Evolutionary conservation across 441 rosid genomes (phyloP).

Genomic region (Eugenia klotzschiana): DNA sequence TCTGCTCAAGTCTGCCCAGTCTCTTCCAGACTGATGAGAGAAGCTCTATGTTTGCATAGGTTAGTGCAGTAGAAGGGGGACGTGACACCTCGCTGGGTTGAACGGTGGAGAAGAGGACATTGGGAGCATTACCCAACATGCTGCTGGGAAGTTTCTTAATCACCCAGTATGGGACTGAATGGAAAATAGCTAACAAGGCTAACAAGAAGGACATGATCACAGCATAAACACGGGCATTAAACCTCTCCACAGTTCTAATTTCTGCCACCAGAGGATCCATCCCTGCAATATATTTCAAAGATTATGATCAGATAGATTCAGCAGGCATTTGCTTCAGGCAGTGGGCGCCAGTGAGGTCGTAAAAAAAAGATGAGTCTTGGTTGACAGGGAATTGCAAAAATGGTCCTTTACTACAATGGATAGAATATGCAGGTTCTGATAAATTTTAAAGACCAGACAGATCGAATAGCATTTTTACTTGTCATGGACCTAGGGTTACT

Average conservation of each 20-base stretch:
- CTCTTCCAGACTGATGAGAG: neutral
- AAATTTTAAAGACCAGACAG: neutral
- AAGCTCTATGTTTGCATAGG: constrained; percentile 1
- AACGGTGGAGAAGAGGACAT: neutral
- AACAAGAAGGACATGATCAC: neutral
- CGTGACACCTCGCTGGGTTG: neutral
- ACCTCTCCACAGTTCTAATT: neutral
- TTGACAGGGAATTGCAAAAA: neutral
- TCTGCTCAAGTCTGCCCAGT: constrained; percentile 1
- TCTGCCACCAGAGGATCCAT: neutral
- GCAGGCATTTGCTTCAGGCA: neutral
- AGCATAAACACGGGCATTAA: neutral
- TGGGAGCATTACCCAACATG: neutral
- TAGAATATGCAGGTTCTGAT: neutral
- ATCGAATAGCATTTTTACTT: neutral
- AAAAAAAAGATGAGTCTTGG: neutral
- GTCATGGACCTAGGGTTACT: neutral
- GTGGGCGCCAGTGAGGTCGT: neutral
- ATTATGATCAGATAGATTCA: neutral
- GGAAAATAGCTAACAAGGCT: neutral
- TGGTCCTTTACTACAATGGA: neutral
- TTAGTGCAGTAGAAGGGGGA: neutral
- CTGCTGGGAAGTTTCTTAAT: neutral
- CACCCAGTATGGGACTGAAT: neutral
- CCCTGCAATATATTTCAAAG: neutral